These are phyloP conservation scores for Waltergamsia citrina DNA, from an alignment of 2,329 filamentous ascomycete species.

Conservation along the genomic window DNA sequence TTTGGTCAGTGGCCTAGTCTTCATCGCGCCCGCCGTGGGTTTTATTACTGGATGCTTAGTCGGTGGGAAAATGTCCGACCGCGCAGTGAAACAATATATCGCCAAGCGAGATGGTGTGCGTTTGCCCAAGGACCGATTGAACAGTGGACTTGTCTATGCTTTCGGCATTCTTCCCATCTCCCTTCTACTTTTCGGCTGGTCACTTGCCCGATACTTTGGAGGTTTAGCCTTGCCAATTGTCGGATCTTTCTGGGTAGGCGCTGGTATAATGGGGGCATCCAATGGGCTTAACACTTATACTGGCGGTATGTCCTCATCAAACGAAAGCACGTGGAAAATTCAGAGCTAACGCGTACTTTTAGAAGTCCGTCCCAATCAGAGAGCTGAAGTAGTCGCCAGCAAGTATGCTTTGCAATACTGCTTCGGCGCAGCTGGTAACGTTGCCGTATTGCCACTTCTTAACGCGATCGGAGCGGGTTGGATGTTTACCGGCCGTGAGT, in stretches of 20 bases:
- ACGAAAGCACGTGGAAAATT: not conserved
- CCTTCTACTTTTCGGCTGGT: conserved; percentile 24
- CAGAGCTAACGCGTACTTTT: not conserved
- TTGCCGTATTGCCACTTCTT: too few species aligned
- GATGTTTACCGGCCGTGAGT: too few species aligned
- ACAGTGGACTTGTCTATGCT: conserved; percentile 17
- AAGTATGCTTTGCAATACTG: conserved; percentile 11
- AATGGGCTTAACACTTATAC: conserved; percentile 28
- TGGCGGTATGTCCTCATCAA: conserved; percentile 15
- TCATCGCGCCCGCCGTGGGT: conserved; percentile 57
- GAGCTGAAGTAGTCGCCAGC: conserved; percentile 9
- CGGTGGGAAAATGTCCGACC: conserved; percentile 41
- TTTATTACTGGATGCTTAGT: conserved; percentile 57
- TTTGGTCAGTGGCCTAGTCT: conserved; percentile 56
- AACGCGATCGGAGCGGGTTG: too few species aligned
- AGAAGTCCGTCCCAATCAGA: conserved; percentile 9
- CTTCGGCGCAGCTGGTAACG: too few species aligned
- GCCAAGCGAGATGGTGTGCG: conserved; percentile 20
- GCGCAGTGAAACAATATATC: conserved; percentile 27
- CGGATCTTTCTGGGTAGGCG: conserved; percentile 18
- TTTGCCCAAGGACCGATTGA: conserved; percentile 19
- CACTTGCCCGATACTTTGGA: conserved; percentile 18
- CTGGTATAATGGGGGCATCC: conserved; percentile 25
- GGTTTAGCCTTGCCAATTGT: conserved; percentile 23
- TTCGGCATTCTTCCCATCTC: conserved; percentile 20